Evolutionary conservation across 2,329 filamentous ascomycete species (phyloP), one percentile per base, ranked within the genome.

Genomic region (Trichoderma pleuroti): DNA sequence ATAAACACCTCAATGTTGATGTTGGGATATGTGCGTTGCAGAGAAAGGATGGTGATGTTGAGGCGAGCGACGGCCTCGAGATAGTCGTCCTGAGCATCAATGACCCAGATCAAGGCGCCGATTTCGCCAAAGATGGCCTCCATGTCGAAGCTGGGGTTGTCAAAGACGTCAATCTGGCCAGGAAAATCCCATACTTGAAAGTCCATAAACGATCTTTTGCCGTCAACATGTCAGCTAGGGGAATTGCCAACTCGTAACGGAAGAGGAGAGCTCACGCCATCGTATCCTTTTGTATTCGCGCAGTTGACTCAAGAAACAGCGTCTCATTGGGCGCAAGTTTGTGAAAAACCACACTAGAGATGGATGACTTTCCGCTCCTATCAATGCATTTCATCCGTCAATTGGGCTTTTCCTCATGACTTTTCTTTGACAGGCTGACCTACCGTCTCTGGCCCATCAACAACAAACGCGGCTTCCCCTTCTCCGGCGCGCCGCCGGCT

Each of bases 1-100:
- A 99, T 97, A 81, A 99, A 98, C 64, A 99, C 95, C 79, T 98
- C 95, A 74, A 99, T 92, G 81, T 98, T 97, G 82, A 98, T 96
- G 78, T 93, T 91, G 2, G 95, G 94, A 78, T 97, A 98, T 72
- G 89, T 90, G 74, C 93, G 90, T 78, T 97, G 93, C 2, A 99
- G 88, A 74, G 93, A 93, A 71, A 98, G 85, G 73, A 98, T 97
- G 9, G 94, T 97, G 68, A 90, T 86, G 81, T 97, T 97, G 32
- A 99, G 88, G 10, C 93, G 91, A 68, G 90, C 89, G 61, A 99
- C 93, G 21, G 94, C 93, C 80, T 98, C 94, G 69, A 97, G 88
- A 78, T 98, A 99, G 80, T 99, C 96, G 78, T 99, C 96, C 81
- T 99, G 96, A 0, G 96, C 95, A 79, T 99, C 96, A 71, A 99